phyloP scores from a whole-genome alignment of 2,329 filamentous ascomycete species.

The Microthyrium microscopicum region DNA sequence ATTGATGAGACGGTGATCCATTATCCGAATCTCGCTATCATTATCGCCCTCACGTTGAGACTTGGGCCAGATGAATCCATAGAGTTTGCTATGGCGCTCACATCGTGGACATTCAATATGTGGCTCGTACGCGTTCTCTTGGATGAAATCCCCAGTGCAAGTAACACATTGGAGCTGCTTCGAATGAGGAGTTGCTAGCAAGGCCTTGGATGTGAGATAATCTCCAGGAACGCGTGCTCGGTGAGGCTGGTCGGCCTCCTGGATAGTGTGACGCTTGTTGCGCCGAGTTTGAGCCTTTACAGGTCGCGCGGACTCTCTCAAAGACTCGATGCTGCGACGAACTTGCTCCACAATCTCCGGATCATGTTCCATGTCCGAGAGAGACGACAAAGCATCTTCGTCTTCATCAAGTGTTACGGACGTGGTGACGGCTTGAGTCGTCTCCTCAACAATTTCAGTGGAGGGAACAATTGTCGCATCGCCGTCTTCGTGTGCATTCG shows the following conservation, averaged over 20 bases:
- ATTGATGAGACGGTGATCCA: constrained; percentile 78
- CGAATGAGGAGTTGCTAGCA: constrained; percentile 63
- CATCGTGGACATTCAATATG: constrained; percentile 77
- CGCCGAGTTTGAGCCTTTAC: not conserved
- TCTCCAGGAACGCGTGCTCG: constrained; percentile 27
- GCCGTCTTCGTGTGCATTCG: no score
- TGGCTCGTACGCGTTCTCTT: constrained; percentile 75
- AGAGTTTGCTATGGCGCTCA: constrained; percentile 88
- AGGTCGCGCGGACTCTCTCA: no score
- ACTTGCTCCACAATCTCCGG: no score
- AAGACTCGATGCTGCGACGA: no score
- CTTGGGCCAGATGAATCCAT: constrained; percentile 92
- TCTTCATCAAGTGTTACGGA: no score
- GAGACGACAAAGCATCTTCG: no score
- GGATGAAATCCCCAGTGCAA: constrained; percentile 69
- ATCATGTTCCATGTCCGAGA: no score
- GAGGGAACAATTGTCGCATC: no score
- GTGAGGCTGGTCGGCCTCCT: not conserved
- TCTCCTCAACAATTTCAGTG: no score
- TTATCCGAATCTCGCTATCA: constrained; percentile 51
- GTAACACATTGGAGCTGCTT: constrained; percentile 79
- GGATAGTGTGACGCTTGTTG: constrained; percentile 2
- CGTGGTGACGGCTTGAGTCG: no score
- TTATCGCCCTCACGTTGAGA: constrained; percentile 62
- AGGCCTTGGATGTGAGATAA: constrained; percentile 63